phyloP scores from a whole-genome alignment of 2,329 filamentous ascomycete species.

The Curvularia eragrostidis region DNA sequence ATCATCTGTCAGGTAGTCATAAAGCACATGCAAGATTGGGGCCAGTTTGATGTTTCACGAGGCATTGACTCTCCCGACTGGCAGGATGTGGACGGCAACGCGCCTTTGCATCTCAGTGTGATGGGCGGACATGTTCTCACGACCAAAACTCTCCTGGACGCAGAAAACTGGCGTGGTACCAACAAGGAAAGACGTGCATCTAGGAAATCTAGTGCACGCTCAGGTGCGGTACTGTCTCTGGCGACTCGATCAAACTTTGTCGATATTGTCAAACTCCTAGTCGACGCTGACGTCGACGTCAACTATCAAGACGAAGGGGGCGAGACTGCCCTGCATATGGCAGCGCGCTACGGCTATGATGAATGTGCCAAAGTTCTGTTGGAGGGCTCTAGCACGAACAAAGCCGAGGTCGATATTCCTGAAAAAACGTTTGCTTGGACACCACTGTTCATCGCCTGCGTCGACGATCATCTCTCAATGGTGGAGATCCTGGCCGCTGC shows the following conservation, averaged over 20 bases:
- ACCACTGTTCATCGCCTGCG: slow-evolving; percentile 88
- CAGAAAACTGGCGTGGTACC: slow-evolving; percentile 76
- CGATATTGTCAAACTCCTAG: slow-evolving; percentile 82
- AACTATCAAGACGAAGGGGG: slow-evolving; percentile 91
- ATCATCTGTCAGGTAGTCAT: slow-evolving; percentile 89
- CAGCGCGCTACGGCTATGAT: slow-evolving; percentile 84
- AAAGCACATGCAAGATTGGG: slow-evolving; percentile 87
- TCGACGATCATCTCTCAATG: slow-evolving; percentile 81
- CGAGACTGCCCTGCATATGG: slow-evolving; percentile 90
- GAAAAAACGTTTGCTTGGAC: slow-evolving; percentile 94
- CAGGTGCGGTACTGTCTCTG: slow-evolving; percentile 84
- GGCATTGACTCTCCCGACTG: slow-evolving; percentile 87
- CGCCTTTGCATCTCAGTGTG: slow-evolving; percentile 89
- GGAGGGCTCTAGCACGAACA: slow-evolving; percentile 72
- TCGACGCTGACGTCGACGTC: slow-evolving; percentile 88
- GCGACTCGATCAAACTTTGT: slow-evolving; percentile 88
- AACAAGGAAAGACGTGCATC: slow-evolving; percentile 68
- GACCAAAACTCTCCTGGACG: slow-evolving; percentile 78
- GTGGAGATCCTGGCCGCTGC: slow-evolving; percentile 79
- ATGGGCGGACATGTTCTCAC: slow-evolving; percentile 89
- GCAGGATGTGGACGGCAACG: slow-evolving; percentile 92
- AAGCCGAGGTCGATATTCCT: slow-evolving; percentile 74
- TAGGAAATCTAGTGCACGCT: slow-evolving; percentile 76
- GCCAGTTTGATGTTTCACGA: slow-evolving; percentile 79
- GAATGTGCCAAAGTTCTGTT: slow-evolving; percentile 81